These are phyloP conservation scores for Ophiocordyceps camponoti-leonardi DNA, from an alignment of 2,329 filamentous ascomycete genomes.

Conservation along the genomic window DNA sequence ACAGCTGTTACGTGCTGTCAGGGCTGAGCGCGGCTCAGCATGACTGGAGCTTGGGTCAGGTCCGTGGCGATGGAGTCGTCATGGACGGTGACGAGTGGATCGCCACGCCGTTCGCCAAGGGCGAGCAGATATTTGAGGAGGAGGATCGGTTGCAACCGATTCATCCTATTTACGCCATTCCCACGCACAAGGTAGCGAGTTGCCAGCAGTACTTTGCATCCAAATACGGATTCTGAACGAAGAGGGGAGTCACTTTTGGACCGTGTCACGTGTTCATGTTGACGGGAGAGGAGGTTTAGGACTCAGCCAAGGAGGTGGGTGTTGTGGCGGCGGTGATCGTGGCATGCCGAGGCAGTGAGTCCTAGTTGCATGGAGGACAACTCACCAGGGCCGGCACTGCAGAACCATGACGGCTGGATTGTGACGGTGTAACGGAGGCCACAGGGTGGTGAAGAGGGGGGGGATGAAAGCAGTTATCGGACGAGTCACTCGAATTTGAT, in stretches of 20 bases:
- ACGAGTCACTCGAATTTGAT: neutral
- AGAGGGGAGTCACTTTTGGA: neutral
- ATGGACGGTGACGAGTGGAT: conserved; percentile 24
- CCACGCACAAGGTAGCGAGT: conserved; percentile 47
- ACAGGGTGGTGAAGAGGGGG: neutral
- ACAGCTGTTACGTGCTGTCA: conserved; percentile 80
- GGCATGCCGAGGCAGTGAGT: neutral
- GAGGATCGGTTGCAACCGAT: conserved; percentile 51
- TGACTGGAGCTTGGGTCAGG: conserved; percentile 29
- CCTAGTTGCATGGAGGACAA: conserved; percentile 1
- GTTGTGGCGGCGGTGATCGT: neutral
- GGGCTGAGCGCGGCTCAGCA: conserved; percentile 75
- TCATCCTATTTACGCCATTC: conserved; percentile 77
- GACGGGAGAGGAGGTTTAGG: neutral
- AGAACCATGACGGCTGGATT: neutral
- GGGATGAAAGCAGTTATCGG: neutral
- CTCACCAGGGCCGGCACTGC: conserved; percentile 1
- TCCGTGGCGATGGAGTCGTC: conserved; percentile 15
- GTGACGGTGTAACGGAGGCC: neutral
- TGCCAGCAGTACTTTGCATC: conserved; percentile 48
- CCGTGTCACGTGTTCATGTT: neutral
- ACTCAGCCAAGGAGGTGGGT: neutral
- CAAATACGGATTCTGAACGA: conserved; percentile 36
- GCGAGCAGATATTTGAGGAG: conserved; percentile 50
- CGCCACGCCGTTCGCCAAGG: conserved; percentile 31